A percentile compares a stretch with the other conserved stretches of the same genome.
Conservation (phyloP, 257 asterid genomes). For the Leptodermis oblonga region DNA sequence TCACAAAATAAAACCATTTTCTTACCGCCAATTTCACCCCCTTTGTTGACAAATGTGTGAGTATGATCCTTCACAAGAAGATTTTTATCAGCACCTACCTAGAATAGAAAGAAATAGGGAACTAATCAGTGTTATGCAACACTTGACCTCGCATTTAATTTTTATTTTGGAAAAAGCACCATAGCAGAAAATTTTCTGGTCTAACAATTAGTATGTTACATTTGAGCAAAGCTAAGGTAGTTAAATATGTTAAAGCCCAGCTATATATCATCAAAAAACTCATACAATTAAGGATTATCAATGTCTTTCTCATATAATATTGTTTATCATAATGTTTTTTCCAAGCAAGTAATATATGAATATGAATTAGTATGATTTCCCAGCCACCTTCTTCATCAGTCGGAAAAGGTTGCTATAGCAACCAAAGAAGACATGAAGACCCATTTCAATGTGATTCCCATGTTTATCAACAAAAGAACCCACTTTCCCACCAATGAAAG, state of each 20-base stretch:
- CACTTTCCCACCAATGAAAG: constrained; percentile 97
- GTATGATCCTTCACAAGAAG: constrained; percentile 93
- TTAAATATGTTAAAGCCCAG: not conserved
- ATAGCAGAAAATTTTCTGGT: not conserved
- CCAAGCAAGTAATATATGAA: not conserved
- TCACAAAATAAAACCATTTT: constrained; percentile 12
- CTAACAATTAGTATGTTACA: not conserved
- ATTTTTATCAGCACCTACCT: constrained; percentile 95
- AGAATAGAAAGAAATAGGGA: constrained; percentile 13
- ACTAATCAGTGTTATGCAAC: constrained; percentile 15
- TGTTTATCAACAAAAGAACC: constrained; percentile 92
- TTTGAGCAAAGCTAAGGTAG: not conserved
- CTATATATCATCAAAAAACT: not conserved
- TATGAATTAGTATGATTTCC: not conserved
- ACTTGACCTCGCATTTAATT: not conserved
- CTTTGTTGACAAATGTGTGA: constrained; percentile 94
- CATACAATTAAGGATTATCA: not conserved
- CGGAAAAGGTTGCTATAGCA: constrained; percentile 97
- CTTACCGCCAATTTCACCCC: constrained; percentile 95
- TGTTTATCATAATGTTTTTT: not conserved
- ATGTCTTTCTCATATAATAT: not conserved
- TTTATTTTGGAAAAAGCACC: not conserved
- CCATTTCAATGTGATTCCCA: constrained; percentile 98
- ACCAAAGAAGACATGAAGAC: constrained; percentile 96
- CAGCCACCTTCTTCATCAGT: constrained; percentile 81